These are phyloP conservation scores for Paramecium tetraurelia DNA, from an alignment of 73 alveolate genomes.

Conservation along the genomic window DNA sequence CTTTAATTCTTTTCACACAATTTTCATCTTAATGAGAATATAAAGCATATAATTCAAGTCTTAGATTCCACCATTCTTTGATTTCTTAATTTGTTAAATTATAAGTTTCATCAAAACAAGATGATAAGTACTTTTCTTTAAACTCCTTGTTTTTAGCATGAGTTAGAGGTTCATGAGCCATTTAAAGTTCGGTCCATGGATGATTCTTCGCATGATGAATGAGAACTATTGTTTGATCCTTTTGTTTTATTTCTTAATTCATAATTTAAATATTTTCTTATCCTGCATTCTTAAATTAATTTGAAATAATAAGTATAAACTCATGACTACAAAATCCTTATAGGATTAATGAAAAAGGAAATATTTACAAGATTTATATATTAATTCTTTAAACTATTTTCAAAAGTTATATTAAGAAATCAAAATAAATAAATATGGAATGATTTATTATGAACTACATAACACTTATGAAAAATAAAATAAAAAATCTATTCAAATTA, in stretches of 20 bases:
- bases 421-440: too few relatives aligned
- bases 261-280: not conserved
- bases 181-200: slow-evolving; percentile 19
- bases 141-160: slow-evolving; percentile 19
- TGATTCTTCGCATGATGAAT: not conserved
- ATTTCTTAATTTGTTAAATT: not conserved
- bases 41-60: slow-evolving; percentile 1
- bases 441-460: too few relatives aligned
- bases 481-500: too few relatives aligned
- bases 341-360: not conserved
- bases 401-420: too few relatives aligned
- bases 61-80: slow-evolving; percentile 37
- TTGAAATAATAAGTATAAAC: not conserved
- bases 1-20: not conserved
- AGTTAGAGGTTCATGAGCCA: not conserved
- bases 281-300: not conserved
- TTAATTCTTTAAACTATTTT: too few relatives aligned
- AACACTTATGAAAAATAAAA: too few relatives aligned
- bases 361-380: too few relatives aligned
- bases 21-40: not conserved
- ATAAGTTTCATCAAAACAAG: slow-evolving; percentile 38
- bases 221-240: not conserved
- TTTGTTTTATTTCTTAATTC: not conserved
- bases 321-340: not conserved
- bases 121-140: slow-evolving; percentile 6